Evolutionary conservation across 371 early-diverging fungal genomes (phyloP), one percentile per base, ranked within the genome.

Genomic region (Paraphysoderma sedebokerense): DNA sequence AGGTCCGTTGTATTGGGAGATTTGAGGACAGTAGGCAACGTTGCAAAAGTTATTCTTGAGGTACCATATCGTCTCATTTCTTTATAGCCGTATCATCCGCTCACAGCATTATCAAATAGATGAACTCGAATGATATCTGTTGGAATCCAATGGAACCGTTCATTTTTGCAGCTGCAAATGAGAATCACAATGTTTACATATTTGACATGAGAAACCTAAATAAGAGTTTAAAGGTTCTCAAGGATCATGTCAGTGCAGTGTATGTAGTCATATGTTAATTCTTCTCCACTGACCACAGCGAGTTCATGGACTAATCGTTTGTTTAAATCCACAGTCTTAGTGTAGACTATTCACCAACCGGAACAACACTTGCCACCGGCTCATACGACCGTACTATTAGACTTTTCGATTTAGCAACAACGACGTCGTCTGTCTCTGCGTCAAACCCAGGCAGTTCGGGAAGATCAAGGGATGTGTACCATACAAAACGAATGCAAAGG

Each of bases 101-200:
- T 15, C 9, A 3, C 22, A 9, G n/a, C 26, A 22, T 13, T 6
- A 47, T 20, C 19, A 55, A 53, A 9, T 52, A 47, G 30, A 67
- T 91, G 66, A 76, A 77, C 50, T 80, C 90, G 22, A 98, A 98
- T 59, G 86, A 92, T 11, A 76, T 98, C 46, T 74, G 86, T 15
- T 98, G 98, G 96, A 97, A 97, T 59, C 98, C 98, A 2, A 87
- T 92, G 82, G 93, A 92, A 61, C 87, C 98, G 0, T 86, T 77
- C 58, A 84, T 77, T 48, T 95, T 97, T 64, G 76, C 84, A 22
- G 79, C 79, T 47, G 96, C 87, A n/a, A 97, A 88, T 67, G 98
- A 98, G 72, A 96, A 98, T 72, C 89, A 88, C 58, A 95, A 92
- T 57, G 72, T 77, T 38, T 97, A 98, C 65, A 74, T 77, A 2